phyloP scores from a whole-genome alignment of 2,329 filamentous ascomycete genomes.

The Massarina eburnea region DNA sequence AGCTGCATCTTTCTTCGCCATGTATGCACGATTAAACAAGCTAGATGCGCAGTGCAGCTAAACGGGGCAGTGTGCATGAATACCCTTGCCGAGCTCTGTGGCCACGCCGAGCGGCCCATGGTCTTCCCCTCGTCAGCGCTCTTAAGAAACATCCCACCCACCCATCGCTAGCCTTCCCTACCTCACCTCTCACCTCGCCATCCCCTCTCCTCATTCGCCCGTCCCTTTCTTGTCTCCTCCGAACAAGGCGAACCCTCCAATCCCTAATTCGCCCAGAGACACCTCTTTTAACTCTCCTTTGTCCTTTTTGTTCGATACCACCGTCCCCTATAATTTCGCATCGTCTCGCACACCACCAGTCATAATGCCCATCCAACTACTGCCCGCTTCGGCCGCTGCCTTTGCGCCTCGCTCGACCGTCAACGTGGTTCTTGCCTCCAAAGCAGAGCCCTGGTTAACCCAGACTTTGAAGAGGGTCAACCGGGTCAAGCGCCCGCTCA shows the following conservation, averaged over 20 bases:
- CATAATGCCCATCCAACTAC: conserved; percentile 83
- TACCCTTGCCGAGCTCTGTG: conserved; percentile 37
- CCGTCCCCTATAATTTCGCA: conserved; percentile 41
- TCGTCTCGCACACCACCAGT: conserved; percentile 28
- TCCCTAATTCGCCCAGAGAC: conserved; percentile 41
- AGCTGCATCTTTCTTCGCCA: conserved; percentile 38
- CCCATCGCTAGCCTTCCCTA: conserved; percentile 42
- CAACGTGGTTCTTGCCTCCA: conserved; percentile 89
- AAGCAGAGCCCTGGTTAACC: conserved; percentile 95
- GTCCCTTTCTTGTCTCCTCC: conserved; percentile 40
- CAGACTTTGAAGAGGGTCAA: conserved; percentile 96
- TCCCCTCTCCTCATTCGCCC: conserved; percentile 46
- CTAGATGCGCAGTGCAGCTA: conserved; percentile 40
- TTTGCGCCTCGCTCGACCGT: conserved; percentile 93
- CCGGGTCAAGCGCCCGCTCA: conserved; percentile 92
- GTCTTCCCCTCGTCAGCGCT: conserved; percentile 36
- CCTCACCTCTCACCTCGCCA: conserved; percentile 47
- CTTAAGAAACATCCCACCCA: conserved; percentile 42
- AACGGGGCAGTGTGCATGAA: conserved; percentile 44
- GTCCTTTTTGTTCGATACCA: conserved; percentile 39
- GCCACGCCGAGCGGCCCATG: conserved; percentile 37
- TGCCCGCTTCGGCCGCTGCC: conserved; percentile 92
- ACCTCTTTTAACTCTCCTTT: conserved; percentile 35
- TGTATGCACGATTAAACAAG: conserved; percentile 41
- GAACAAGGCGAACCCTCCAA: conserved; percentile 41